Evolutionary conservation across 2,329 filamentous ascomycete species (phyloP).

Genomic region (Phyllosticta capitalensis): DNA sequence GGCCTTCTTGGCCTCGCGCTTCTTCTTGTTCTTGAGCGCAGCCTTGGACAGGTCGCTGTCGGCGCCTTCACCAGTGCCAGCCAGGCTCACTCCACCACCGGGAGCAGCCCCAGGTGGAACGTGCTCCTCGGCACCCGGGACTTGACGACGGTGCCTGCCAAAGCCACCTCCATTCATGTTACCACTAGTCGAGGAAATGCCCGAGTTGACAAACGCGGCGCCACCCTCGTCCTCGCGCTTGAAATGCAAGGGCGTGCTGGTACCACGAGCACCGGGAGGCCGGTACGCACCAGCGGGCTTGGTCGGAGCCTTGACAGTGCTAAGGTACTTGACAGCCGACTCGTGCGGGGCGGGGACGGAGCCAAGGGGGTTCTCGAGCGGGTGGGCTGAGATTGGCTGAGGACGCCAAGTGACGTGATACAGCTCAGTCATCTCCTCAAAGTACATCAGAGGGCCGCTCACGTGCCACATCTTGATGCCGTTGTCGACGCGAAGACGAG

Average conservation of each 20-base stretch:
- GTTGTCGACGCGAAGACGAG: constrained; percentile 90
- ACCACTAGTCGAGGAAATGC: constrained; percentile 51
- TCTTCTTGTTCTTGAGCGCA: constrained; percentile 96
- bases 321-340: constrained; percentile 73
- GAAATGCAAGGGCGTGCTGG: constrained; percentile 83
- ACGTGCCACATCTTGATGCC: constrained; percentile 94
- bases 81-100: constrained; percentile 55
- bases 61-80: constrained; percentile 51
- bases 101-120: constrained; percentile 60
- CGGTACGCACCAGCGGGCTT: constrained; percentile 97
- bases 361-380: constrained; percentile 60
- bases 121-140: constrained; percentile 75
- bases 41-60: constrained; percentile 73
- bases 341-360: constrained; percentile 68
- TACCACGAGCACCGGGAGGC: constrained; percentile 84
- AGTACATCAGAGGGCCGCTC: constrained; percentile 81
- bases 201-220: constrained; percentile 75
- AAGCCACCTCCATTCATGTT: constrained; percentile 64
- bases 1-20: constrained; percentile 84
- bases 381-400: constrained; percentile 51
- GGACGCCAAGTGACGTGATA: constrained; percentile 86
- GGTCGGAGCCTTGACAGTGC: constrained; percentile 82
- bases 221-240: constrained; percentile 97
- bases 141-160: constrained; percentile 59
- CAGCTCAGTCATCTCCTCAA: constrained; percentile 87